Conservation (phyloP, 106 monocot genomes). For the Dendrobium chrysotoxum region DNA sequence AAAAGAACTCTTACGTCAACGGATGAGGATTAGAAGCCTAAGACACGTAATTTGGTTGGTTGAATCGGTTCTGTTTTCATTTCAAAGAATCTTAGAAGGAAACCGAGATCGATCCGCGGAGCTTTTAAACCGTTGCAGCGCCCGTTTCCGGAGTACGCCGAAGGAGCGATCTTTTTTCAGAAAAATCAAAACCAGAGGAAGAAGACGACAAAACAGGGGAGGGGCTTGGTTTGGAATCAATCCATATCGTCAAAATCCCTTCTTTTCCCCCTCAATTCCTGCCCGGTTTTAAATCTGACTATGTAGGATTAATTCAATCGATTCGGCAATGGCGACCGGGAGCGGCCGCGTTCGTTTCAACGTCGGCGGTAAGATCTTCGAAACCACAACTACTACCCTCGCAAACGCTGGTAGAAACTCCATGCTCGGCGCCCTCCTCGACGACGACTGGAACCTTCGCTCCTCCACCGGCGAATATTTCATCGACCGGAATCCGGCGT, state of each 20-base stretch:
- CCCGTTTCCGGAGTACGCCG: neutral
- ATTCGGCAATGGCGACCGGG: constrained; percentile 10
- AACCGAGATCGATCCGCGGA: neutral
- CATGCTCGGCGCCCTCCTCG: constrained; percentile 80
- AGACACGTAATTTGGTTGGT: neutral
- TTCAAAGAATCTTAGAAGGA: neutral
- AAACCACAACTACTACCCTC: constrained; percentile 79
- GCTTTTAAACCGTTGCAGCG: neutral
- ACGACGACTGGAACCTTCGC: constrained; percentile 42
- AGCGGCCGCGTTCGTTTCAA: constrained; percentile 61
- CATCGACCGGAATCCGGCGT: constrained; percentile 80
- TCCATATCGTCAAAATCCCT: neutral
- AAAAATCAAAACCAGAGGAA: neutral
- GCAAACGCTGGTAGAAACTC: constrained; percentile 66
- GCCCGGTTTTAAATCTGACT: neutral
- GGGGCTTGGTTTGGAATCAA: neutral
- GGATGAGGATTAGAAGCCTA: neutral
- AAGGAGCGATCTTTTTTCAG: neutral
- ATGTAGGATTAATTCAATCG: neutral
- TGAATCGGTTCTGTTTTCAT: neutral
- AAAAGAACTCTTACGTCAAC: neutral
- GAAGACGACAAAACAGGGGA: neutral
- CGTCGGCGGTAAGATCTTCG: constrained; percentile 79
- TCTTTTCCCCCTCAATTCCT: neutral
- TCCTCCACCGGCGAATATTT: constrained; percentile 42